phyloP scores from a whole-genome alignment of 345 rosid species.

The Erodium maritimum region DNA sequence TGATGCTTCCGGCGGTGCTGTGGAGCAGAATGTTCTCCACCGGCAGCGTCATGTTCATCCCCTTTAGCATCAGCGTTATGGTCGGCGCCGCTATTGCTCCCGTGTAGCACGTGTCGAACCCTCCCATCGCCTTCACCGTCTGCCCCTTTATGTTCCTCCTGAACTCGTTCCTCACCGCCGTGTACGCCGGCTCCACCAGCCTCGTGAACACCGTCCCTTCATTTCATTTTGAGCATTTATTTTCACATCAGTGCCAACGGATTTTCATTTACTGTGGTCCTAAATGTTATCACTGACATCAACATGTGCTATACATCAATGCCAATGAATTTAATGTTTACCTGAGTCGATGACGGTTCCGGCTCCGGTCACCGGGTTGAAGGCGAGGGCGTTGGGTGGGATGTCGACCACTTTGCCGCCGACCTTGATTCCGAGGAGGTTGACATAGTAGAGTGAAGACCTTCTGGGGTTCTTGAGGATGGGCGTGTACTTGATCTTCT shows the following conservation, averaged over 20 bases:
- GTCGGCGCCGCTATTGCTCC: conserved; percentile 57
- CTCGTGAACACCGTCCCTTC: conserved; percentile 74
- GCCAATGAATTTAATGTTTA: conserved; percentile 10
- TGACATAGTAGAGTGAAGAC: conserved; percentile 77
- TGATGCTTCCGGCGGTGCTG: conserved; percentile 65
- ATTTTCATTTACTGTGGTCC: too few species aligned
- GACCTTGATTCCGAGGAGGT: conserved; percentile 58
- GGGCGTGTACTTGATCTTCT: conserved; percentile 63
- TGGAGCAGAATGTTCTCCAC: conserved; percentile 69
- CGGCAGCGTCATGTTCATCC: conserved; percentile 81
- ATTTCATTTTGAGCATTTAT: not conserved
- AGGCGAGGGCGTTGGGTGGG: conserved; percentile 55
- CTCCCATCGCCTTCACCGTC: conserved; percentile 61
- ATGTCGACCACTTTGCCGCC: conserved; percentile 62
- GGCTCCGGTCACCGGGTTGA: conserved; percentile 63
- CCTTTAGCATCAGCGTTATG: conserved; percentile 65
- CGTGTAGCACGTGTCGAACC: conserved; percentile 95
- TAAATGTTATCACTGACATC: too few species aligned
- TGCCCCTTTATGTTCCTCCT: conserved; percentile 38
- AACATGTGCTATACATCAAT: too few species aligned
- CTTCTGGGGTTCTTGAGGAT: conserved; percentile 70
- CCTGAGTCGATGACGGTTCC: conserved; percentile 96
- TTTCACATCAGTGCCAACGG: too few species aligned
- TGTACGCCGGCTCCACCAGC: conserved; percentile 64
- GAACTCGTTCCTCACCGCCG: conserved; percentile 61